Evolutionary conservation across 306 rosid species (phyloP).

Genomic region (Pterocarpus santalinus): DNA sequence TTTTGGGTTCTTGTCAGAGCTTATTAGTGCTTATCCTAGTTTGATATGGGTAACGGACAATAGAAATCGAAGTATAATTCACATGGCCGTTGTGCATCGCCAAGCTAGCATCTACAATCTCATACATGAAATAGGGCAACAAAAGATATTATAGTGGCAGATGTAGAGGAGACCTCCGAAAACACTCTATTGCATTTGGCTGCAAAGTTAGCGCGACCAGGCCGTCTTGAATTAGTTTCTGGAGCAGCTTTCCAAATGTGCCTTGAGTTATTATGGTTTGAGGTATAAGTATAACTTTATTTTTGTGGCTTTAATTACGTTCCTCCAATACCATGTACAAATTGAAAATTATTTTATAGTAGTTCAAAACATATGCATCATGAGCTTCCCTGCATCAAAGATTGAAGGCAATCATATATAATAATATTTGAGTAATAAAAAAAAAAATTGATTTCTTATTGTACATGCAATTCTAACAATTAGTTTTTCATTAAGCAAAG

Average conservation of each 20-base stretch:
- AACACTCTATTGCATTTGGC: slow-evolving; percentile 53
- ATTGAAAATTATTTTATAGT: too few species aligned
- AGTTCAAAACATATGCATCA: too few species aligned
- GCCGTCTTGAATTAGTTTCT: slow-evolving; percentile 46
- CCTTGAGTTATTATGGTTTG: slow-evolving; percentile 51
- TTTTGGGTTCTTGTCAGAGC: slow-evolving; percentile 50
- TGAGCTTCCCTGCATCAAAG: neutral
- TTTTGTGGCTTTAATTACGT: neutral
- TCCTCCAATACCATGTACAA: neutral
- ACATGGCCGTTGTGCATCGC: slow-evolving; percentile 46
- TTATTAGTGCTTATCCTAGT: slow-evolving; percentile 43
- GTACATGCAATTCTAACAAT: too few species aligned
- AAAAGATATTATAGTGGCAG: slow-evolving; percentile 38
- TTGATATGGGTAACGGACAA: slow-evolving; percentile 47
- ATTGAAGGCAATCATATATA: too few species aligned
- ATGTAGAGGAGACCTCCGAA: neutral
- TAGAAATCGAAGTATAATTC: slow-evolving; percentile 33
- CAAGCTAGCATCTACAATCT: slow-evolving; percentile 50
- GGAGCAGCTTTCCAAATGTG: slow-evolving; percentile 60
- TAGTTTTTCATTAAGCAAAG: too few species aligned
- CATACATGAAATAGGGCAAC: slow-evolving; percentile 38
- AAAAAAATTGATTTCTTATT: too few species aligned
- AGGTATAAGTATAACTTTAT: slow-evolving; percentile 36
- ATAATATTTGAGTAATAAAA: too few species aligned
- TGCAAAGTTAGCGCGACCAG: slow-evolving; percentile 49